A percentile compares a stretch with the other conserved stretches of the same genome.
These are phyloP conservation scores for Lasiodiplodia sp. DNA, from an alignment of 2,329 filamentous ascomycete genomes.

Conservation along the genomic window DNA sequence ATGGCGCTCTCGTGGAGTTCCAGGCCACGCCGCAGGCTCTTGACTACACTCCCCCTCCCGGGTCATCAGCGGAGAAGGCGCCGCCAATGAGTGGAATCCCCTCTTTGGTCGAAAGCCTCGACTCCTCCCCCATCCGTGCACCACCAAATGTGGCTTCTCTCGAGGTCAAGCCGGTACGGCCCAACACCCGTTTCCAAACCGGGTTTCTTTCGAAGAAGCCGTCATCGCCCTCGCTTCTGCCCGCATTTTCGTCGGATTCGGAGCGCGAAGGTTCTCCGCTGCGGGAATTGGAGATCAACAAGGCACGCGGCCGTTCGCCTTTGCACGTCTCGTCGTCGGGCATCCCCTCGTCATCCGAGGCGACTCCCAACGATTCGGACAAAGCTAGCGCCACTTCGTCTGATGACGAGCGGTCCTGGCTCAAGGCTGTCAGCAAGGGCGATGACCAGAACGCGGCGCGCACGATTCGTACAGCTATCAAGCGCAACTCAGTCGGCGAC, in stretches of 20 bases:
- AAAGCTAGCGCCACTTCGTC: constrained; percentile 48
- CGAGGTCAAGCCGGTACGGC: constrained; percentile 59
- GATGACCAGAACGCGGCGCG: constrained; percentile 58
- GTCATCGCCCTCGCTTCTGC: constrained; percentile 67
- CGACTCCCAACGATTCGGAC: constrained; percentile 40
- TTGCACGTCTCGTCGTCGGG: constrained; percentile 56
- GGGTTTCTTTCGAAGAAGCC: constrained; percentile 79
- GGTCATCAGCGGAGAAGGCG: constrained; percentile 59
- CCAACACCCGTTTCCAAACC: constrained; percentile 80
- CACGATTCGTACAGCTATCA: constrained; percentile 64
- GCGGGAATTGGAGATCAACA: constrained; percentile 54
- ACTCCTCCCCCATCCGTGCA: constrained; percentile 65
- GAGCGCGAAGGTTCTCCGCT: constrained; percentile 53
- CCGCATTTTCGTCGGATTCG: constrained; percentile 66
- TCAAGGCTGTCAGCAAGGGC: constrained; percentile 35
- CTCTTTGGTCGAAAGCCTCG: constrained; percentile 33
- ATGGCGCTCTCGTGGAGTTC: constrained; percentile 87
- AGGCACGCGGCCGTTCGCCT: constrained; percentile 55
- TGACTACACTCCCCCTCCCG: constrained; percentile 62
- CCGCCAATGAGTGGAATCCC: constrained; percentile 49
- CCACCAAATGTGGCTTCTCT: constrained; percentile 64
- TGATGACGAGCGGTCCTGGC: constrained; percentile 59
- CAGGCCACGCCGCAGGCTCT: constrained; percentile 84
- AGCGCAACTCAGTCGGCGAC: constrained; percentile 61
- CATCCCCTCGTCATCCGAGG: constrained; percentile 35